A percentile compares a stretch with the other conserved stretches of the same genome.
phyloP scores from a whole-genome alignment of 2,329 filamentous ascomycete species.

The Aureobasidium uvarum region DNA sequence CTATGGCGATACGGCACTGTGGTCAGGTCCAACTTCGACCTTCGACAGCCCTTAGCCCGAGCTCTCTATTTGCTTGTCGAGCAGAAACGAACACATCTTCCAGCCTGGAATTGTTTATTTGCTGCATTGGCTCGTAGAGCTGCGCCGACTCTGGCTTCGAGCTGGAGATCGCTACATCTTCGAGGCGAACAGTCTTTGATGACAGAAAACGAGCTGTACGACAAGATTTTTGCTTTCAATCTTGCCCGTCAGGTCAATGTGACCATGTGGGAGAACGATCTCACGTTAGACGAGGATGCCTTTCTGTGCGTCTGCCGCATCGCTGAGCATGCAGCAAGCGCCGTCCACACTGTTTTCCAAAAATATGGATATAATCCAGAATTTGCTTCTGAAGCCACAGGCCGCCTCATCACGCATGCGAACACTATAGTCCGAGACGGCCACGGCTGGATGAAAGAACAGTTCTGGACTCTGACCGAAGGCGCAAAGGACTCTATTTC shows the following conservation, averaged over 20 bases:
- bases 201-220: neutral
- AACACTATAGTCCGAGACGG: neutral
- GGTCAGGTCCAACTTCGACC: slow-evolving; percentile 17
- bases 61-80: slow-evolving; percentile 35
- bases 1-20: neutral
- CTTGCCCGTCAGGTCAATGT: slow-evolving; percentile 34
- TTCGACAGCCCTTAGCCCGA: slow-evolving; percentile 31
- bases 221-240: slow-evolving; percentile 31
- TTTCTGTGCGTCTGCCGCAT: slow-evolving; percentile 38
- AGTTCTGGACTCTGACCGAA: slow-evolving; percentile 28
- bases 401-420: slow-evolving; percentile 6
- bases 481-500: neutral
- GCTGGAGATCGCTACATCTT: slow-evolving; percentile 4
- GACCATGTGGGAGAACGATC: slow-evolving; percentile 34
- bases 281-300: slow-evolving; percentile 39
- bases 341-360: slow-evolving; percentile 27
- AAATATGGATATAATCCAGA: neutral
- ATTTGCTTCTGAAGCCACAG: neutral
- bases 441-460: neutral
- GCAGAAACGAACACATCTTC: slow-evolving; percentile 28
- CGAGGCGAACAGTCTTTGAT: neutral
- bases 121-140: slow-evolving; percentile 30
- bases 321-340: slow-evolving; percentile 36
- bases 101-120: slow-evolving; percentile 34
- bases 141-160: slow-evolving; percentile 9